Percentiles rank a stretch among this genome's conserved stretches.
Conservation (phyloP, 2,329 filamentous ascomycete species). For the Macrophomina phaseolina region DNA sequence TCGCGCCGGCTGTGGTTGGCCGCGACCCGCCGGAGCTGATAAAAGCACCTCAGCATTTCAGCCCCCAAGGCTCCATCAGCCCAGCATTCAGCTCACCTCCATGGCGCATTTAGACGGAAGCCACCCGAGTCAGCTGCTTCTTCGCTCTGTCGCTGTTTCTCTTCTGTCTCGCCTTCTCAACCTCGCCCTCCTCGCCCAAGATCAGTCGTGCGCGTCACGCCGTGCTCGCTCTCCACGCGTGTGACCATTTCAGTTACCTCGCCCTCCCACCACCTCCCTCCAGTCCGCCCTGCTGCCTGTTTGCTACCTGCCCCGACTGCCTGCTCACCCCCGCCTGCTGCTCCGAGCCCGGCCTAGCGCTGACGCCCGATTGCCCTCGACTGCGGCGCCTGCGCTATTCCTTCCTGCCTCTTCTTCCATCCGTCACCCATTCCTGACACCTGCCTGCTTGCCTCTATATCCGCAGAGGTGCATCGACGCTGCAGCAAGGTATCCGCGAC, state of each 20-base stretch:
- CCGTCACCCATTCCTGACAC: background rate
- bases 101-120: conserved; percentile 7
- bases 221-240: conserved; percentile 1
- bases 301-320: conserved; percentile 15
- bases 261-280: conserved; percentile 9
- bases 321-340: background rate
- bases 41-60: conserved; percentile 8
- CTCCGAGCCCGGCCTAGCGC: conserved; percentile 11
- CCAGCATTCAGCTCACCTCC: conserved; percentile 4
- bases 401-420: background rate
- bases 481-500: conserved; percentile 3
- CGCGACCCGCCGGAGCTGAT: background rate
- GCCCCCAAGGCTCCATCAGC: conserved; percentile 24
- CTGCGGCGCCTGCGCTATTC: background rate
- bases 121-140: conserved; percentile 24
- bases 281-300: conserved; percentile 14
- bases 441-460: background rate
- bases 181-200: background rate
- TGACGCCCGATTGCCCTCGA: conserved; percentile 8
- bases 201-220: conserved; percentile 27
- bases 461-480: background rate
- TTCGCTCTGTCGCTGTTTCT: background rate
- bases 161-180: conserved; percentile 11
- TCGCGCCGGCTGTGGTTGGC: conserved; percentile 1
- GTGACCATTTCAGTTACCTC: conserved; percentile 27